Percentiles rank a stretch among this genome's conserved stretches.
These are phyloP conservation scores for Rhodotorula sp. DNA, from an alignment of 1,284 basidiomycete genomes.

Conservation along the genomic window DNA sequence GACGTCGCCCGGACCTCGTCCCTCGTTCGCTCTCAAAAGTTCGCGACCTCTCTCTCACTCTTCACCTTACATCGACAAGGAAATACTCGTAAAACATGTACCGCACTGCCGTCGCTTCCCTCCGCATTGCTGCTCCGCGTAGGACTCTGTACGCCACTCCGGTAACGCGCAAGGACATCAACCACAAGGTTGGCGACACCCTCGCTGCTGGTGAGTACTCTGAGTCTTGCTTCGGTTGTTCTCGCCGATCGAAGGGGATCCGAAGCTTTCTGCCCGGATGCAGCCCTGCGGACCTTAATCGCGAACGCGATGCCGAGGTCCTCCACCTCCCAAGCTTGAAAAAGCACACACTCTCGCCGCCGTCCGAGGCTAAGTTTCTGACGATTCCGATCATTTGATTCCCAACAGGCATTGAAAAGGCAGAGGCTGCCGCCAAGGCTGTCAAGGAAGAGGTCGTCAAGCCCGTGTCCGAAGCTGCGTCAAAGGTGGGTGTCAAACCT, in stretches of 20 bases:
- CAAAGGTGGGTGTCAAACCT: slow-evolving; percentile 5
- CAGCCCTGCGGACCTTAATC: no score
- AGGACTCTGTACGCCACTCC: slow-evolving; percentile 10
- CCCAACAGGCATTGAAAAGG: slow-evolving; percentile 5
- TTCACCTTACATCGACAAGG: neutral
- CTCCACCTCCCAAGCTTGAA: no score
- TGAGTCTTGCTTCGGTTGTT: neutral
- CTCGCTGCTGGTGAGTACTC: neutral
- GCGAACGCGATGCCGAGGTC: no score
- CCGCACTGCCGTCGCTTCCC: slow-evolving; percentile 6
- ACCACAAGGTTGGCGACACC: slow-evolving; percentile 10
- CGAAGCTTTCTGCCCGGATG: no score
- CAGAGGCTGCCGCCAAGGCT: slow-evolving; percentile 12
- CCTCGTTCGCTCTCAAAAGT: neutral
- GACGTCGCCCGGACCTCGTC: neutral
- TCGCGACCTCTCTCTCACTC: neutral
- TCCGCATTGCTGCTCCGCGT: slow-evolving; percentile 22
- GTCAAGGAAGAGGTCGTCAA: slow-evolving; percentile 14
- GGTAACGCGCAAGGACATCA: slow-evolving; percentile 7
- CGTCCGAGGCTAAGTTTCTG: neutral
- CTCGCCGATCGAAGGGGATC: no score
- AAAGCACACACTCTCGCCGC: no score
- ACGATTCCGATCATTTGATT: neutral
- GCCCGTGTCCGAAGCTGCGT: slow-evolving; percentile 9
- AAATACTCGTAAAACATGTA: neutral